Percentiles rank a stretch among this genome's conserved stretches.
phyloP scores from a whole-genome alignment of 1,139 yeast genomes.

The Yamadazyma dendronema region DNA sequence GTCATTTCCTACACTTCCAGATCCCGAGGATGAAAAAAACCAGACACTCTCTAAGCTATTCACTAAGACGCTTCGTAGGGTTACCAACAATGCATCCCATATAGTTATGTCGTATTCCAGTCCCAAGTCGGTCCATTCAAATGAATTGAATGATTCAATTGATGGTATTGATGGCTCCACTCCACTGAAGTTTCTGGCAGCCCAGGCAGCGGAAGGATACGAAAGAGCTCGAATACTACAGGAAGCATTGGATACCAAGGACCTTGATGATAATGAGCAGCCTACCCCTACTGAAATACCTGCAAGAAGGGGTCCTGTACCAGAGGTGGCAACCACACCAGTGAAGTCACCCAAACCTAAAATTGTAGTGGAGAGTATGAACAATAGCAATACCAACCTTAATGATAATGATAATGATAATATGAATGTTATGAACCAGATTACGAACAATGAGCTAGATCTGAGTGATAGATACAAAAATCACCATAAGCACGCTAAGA shows the following conservation, averaged over 20 bases:
- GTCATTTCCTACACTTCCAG: conserved; percentile 47
- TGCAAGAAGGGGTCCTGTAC: too few species aligned
- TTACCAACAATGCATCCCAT: conserved; percentile 44
- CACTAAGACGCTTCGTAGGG: conserved; percentile 43
- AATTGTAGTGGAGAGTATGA: neutral
- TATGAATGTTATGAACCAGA: neutral
- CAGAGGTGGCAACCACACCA: neutral
- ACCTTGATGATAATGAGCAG: neutral
- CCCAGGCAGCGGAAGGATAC: conserved; percentile 2
- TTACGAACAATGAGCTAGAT: neutral
- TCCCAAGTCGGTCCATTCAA: conserved; percentile 13
- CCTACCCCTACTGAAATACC: too few species aligned
- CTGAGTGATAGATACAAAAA: too few species aligned
- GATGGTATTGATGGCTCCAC: conserved; percentile 7
- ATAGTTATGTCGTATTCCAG: conserved; percentile 33
- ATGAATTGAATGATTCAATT: conserved; percentile 7
- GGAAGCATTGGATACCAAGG: conserved; percentile 8
- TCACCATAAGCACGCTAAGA: too few species aligned
- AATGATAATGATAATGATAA: neutral
- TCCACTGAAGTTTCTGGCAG: conserved; percentile 9
- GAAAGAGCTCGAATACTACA: conserved; percentile 11
- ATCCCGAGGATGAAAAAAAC: conserved; percentile 37
- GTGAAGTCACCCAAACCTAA: neutral
- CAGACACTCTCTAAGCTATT: conserved; percentile 33
- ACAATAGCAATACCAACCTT: neutral